Percentiles rank a stretch among this genome's conserved stretches.
Conservation (phyloP, 257 asterid species). For the Jacaranda copaia region DNA sequence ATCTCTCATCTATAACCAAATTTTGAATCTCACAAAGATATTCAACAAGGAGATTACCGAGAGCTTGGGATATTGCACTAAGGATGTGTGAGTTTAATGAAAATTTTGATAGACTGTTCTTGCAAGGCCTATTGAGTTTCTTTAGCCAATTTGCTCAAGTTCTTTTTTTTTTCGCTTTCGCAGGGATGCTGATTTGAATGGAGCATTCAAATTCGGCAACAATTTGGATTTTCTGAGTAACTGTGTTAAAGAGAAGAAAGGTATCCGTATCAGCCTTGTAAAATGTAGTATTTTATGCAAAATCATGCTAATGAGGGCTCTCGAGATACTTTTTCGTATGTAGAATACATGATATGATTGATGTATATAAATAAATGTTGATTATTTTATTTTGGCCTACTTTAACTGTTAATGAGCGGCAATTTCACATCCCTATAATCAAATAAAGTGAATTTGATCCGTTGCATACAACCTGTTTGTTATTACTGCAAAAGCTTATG, state of each 20-base stretch:
- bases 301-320: background rate
- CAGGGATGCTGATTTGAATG: conserved; percentile 83
- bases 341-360: background rate
- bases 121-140: conserved; percentile 28
- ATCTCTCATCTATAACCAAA: conserved; percentile 75
- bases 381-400: no score
- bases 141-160: conserved; percentile 32
- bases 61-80: conserved; percentile 78
- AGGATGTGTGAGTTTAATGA: conserved; percentile 72
- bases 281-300: conserved; percentile 5
- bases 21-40: conserved; percentile 75
- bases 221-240: conserved; percentile 83
- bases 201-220: conserved; percentile 75
- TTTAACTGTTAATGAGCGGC: background rate
- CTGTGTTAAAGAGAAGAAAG: conserved; percentile 74
- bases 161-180: conserved; percentile 27
- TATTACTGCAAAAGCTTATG: conserved; percentile 12
- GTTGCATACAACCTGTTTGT: background rate
- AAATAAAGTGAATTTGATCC: conserved; percentile 13
- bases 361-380: background rate
- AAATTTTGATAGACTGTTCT: background rate
- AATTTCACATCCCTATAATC: background rate
- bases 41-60: conserved; percentile 67
- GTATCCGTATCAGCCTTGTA: conserved; percentile 44
- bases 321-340: background rate